Conservation (phyloP, 179 eudicot species). For the Gypsophila paniculata region DNA sequence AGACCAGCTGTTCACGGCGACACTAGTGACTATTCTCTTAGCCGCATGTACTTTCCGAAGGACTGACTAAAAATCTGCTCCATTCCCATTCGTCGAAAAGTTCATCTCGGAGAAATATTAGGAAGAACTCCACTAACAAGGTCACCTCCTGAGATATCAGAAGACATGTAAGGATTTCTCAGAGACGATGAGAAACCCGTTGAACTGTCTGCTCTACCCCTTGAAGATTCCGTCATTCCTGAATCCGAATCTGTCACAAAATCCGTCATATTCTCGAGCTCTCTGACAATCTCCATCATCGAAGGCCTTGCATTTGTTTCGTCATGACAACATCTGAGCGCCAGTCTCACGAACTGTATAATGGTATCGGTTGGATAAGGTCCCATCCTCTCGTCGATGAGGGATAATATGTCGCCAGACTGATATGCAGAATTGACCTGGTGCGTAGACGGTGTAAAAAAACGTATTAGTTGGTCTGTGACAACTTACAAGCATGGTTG, state of each 20-base stretch:
- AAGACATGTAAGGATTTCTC: conserved; percentile 31
- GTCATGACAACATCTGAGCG: conserved; percentile 61
- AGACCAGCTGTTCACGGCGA: too few species aligned
- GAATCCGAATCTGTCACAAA: conserved; percentile 53
- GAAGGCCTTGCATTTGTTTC: conserved; percentile 56
- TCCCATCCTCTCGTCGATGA: conserved; percentile 59
- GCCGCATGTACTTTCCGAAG: too few species aligned
- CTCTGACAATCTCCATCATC: conserved; percentile 65
- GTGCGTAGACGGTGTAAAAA: neutral
- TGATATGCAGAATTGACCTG: conserved; percentile 53
- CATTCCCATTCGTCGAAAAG: too few species aligned
- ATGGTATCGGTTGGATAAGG: conserved; percentile 59
- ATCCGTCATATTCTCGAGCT: conserved; percentile 46
- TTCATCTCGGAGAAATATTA: conserved; percentile 45
- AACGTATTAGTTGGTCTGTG: neutral
- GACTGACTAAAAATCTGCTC: too few species aligned
- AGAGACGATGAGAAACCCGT: conserved; percentile 20
- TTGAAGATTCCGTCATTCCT: conserved; percentile 20
- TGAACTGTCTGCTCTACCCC: conserved; percentile 10
- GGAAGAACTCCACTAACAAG: conserved; percentile 61
- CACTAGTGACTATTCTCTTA: too few species aligned
- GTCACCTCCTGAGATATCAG: conserved; percentile 47
- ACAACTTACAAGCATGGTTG: too few species aligned
- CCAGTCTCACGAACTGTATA: conserved; percentile 48
- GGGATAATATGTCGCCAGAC: conserved; percentile 48